Conservation (phyloP, 192 early-diverging fungal species). For the Chytriomyces sp. region DNA sequence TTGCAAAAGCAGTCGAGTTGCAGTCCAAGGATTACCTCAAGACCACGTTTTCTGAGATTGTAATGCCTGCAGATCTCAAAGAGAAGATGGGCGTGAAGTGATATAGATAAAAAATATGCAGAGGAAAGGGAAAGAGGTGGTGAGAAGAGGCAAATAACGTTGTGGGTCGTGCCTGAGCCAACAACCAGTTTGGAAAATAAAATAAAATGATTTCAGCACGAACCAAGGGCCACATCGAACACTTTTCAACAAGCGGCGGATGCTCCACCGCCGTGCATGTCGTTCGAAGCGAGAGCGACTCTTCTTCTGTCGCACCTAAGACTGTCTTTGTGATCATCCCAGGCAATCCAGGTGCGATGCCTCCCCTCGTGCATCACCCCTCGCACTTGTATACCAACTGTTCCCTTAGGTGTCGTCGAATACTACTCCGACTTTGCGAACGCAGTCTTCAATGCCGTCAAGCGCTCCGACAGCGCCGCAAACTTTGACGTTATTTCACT, state of each 20-base stretch:
- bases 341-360: background rate
- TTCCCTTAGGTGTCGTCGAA: conserved; percentile 79
- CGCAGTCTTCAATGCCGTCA: conserved; percentile 52
- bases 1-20: conserved; percentile 14
- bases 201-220: too few species aligned
- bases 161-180: too few species aligned
- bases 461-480: conserved; percentile 32
- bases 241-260: background rate
- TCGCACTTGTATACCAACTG: conserved; percentile 35
- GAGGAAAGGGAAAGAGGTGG: too few species aligned
- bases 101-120: too few species aligned
- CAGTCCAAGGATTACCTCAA: conserved; percentile 25
- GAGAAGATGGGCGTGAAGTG: too few species aligned
- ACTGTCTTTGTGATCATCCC: conserved; percentile 34
- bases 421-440: conserved; percentile 80
- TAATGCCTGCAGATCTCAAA: too few species aligned
- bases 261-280: background rate
- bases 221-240: background rate
- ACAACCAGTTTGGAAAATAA: too few species aligned
- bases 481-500: conserved; percentile 23
- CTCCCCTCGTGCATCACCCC: background rate
- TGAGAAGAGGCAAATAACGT: too few species aligned
- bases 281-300: background rate
- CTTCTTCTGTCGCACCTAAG: conserved; percentile 1
- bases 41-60: background rate